These are phyloP conservation scores for Zostera marina DNA, from an alignment of 116 monocot genomes.

Conservation along the genomic window DNA sequence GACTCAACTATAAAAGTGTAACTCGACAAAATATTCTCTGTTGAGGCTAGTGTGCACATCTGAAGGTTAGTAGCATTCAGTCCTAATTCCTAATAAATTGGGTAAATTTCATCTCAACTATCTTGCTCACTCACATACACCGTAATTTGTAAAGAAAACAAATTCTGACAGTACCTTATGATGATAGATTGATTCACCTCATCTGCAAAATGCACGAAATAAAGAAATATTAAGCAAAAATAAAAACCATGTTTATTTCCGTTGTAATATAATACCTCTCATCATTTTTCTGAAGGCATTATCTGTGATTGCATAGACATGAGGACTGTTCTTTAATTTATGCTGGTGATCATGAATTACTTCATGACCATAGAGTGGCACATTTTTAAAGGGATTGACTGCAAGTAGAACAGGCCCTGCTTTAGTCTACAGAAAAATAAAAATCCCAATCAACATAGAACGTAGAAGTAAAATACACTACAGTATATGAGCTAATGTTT, in stretches of 20 bases:
- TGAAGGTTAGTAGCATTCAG: too few relatives aligned
- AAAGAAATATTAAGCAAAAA: not conserved
- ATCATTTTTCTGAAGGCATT: constrained; percentile 71
- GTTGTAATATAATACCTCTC: constrained; percentile 26
- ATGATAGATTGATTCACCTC: constrained; percentile 86
- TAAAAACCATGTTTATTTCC: not conserved
- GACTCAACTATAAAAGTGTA: too few relatives aligned
- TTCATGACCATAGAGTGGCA: constrained; percentile 48
- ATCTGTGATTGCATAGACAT: constrained; percentile 76
- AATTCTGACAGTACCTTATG: constrained; percentile 32
- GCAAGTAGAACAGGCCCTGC: constrained; percentile 83
- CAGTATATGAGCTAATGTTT: too few relatives aligned
- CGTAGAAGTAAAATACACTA: too few relatives aligned
- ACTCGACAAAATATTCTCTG: too few relatives aligned
- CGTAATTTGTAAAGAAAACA: too few relatives aligned
- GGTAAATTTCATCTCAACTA: too few relatives aligned
- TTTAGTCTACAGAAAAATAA: constrained; percentile 36
- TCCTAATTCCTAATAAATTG: too few relatives aligned
- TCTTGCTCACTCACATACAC: too few relatives aligned
- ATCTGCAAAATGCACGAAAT: constrained; percentile 32
- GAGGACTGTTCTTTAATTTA: constrained; percentile 38
- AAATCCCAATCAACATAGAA: too few relatives aligned
- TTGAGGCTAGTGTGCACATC: too few relatives aligned
- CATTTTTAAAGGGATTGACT: constrained; percentile 64
- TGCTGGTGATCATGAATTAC: constrained; percentile 52